Conservation (phyloP, 176 grass and related monocot species). For the Cenchrus purpureus region DNA sequence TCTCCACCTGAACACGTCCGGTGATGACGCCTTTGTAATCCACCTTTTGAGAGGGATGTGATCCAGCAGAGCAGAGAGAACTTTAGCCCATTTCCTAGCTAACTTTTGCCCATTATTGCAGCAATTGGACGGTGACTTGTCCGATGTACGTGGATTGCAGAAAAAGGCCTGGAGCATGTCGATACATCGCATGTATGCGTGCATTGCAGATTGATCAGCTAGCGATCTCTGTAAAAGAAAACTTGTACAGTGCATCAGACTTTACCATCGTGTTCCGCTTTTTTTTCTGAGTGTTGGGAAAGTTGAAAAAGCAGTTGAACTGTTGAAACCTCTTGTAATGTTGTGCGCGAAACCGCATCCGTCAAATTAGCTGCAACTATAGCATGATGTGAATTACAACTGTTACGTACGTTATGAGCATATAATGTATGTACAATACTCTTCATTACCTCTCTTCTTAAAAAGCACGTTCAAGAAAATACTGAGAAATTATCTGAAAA, state of each 20-base stretch:
- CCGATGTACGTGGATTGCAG: neutral
- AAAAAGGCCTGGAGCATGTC: neutral
- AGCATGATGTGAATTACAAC: too few relatives aligned
- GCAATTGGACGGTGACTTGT: neutral
- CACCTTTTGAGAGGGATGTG: neutral
- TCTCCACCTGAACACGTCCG: too few relatives aligned
- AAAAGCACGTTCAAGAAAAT: too few relatives aligned
- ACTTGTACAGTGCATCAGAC: neutral
- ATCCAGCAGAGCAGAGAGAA: neutral
- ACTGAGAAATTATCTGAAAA: too few relatives aligned
- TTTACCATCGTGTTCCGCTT: neutral
- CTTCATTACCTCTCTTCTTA: too few relatives aligned
- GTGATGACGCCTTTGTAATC: neutral
- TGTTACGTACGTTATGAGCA: too few relatives aligned
- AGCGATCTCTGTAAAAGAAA: neutral
- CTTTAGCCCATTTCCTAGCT: neutral
- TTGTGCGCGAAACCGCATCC: too few relatives aligned
- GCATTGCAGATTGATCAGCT: neutral
- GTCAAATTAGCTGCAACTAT: too few relatives aligned
- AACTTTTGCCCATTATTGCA: neutral
- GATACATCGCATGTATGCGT: neutral
- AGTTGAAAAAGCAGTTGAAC: too few relatives aligned
- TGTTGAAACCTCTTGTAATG: too few relatives aligned
- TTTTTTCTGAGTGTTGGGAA: too few relatives aligned
- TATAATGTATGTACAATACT: too few relatives aligned